phyloP scores from a whole-genome alignment of 2,329 filamentous ascomycete species.

The Emmonsia crescens region DNA sequence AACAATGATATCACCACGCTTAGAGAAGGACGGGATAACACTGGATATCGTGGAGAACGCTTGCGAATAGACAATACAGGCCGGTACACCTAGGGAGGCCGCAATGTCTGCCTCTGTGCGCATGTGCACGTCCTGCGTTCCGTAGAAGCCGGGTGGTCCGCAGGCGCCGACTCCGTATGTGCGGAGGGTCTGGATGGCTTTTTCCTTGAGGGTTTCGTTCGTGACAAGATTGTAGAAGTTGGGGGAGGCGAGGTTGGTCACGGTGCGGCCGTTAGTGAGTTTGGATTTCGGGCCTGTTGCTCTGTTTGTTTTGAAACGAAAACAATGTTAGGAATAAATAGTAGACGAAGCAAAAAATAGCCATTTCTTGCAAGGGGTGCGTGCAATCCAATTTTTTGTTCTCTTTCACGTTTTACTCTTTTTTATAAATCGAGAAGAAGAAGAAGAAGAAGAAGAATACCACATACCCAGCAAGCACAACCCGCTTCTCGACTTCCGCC shows the following conservation, averaged over 20 bases:
- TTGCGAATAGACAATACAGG: constrained; percentile 91
- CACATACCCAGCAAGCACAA: constrained; percentile 73
- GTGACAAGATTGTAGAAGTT: constrained; percentile 97
- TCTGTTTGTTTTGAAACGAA: constrained; percentile 34
- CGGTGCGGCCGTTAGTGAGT: constrained; percentile 76
- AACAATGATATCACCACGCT: constrained; percentile 93
- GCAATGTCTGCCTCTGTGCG: constrained; percentile 92
- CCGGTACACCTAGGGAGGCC: constrained; percentile 72
- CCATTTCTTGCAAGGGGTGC: not conserved
- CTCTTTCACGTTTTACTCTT: not conserved
- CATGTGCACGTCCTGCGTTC: constrained; percentile 96
- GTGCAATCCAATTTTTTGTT: not conserved
- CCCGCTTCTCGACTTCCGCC: constrained; percentile 69
- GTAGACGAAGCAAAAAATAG: not conserved
- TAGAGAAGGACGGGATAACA: constrained; percentile 93
- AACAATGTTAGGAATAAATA: not conserved
- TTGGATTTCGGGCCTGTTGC: constrained; percentile 85
- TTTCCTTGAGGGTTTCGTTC: constrained; percentile 87
- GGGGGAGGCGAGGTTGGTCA: constrained; percentile 85
- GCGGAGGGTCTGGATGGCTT: constrained; percentile 84
- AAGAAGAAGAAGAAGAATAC: not conserved
- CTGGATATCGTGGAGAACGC: constrained; percentile 94
- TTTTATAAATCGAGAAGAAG: not conserved
- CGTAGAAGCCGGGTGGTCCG: constrained; percentile 94
- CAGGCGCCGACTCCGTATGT: constrained; percentile 96